Conservation (phyloP, 805 yeast species). For the Metschnikowia dekortorum region DNA sequence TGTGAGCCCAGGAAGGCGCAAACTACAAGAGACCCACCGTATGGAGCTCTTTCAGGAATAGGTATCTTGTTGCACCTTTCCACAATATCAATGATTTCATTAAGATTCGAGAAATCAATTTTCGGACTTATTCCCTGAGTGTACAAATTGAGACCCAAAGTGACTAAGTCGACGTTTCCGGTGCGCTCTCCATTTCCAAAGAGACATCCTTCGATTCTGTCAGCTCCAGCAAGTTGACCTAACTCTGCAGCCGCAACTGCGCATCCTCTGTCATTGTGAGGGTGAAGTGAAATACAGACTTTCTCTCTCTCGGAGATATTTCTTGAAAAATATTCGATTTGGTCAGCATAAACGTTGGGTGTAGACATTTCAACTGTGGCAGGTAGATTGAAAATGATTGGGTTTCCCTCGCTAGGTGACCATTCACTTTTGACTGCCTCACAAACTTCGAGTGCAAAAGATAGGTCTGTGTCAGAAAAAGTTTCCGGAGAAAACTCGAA, state of each 20-base stretch:
- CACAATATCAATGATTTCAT: slow-evolving; percentile 62
- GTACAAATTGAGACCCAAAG: slow-evolving; percentile 70
- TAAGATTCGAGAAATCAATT: slow-evolving; percentile 66
- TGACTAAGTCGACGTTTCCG: slow-evolving; percentile 79
- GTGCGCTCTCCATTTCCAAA: slow-evolving; percentile 88
- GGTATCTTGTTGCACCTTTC: slow-evolving; percentile 81
- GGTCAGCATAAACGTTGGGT: slow-evolving; percentile 82
- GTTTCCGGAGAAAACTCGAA: slow-evolving; percentile 81
- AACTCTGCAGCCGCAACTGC: slow-evolving; percentile 87
- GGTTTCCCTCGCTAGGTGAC: slow-evolving; percentile 60
- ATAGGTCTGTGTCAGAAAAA: slow-evolving; percentile 65
- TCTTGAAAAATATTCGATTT: slow-evolving; percentile 67
- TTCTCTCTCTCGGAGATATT: slow-evolving; percentile 62
- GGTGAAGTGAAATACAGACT: slow-evolving; percentile 72
- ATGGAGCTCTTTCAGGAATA: slow-evolving; percentile 74
- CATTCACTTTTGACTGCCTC: slow-evolving; percentile 74
- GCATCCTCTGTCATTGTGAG: slow-evolving; percentile 84
- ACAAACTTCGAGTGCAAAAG: slow-evolving; percentile 60
- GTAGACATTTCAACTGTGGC: slow-evolving; percentile 82
- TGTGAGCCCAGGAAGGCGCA: slow-evolving; percentile 85
- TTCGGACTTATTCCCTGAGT: slow-evolving; percentile 74
- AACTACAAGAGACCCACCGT: slow-evolving; percentile 78
- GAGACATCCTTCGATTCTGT: slow-evolving; percentile 80
- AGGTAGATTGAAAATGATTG: slow-evolving; percentile 76
- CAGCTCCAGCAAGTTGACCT: slow-evolving; percentile 82